Conservation (phyloP, 2,329 filamentous ascomycete genomes). For the Septoria petroselini region DNA sequence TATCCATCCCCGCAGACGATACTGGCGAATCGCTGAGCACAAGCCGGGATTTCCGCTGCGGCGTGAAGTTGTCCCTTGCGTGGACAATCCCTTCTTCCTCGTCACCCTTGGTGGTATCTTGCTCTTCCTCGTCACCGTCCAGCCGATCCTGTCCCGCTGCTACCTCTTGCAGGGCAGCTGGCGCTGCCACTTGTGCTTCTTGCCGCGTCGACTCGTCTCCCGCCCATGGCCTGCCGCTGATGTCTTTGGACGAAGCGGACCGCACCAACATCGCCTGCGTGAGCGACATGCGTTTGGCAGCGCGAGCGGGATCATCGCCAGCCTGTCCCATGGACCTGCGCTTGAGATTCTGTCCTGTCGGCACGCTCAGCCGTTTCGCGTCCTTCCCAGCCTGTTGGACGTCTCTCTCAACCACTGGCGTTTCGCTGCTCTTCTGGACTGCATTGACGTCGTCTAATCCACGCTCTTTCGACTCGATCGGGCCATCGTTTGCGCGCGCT, state of each 20-base stretch:
- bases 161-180: not conserved
- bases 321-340: conserved; percentile 9
- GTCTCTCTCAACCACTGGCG: conserved; percentile 17
- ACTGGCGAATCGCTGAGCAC: conserved; percentile 22
- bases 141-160: not conserved
- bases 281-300: conserved; percentile 10
- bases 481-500: not conserved
- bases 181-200: conserved; percentile 9
- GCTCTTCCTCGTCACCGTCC: conserved; percentile 12
- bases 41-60: conserved; percentile 20
- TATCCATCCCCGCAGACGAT: conserved; percentile 6
- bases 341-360: conserved; percentile 13
- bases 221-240: conserved; percentile 1
- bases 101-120: conserved; percentile 14
- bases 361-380: conserved; percentile 20
- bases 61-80: conserved; percentile 24
- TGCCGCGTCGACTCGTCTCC: conserved; percentile 6
- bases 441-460: not conserved
- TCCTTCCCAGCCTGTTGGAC: conserved; percentile 18
- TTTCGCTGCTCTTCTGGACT: not conserved
- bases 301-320: not conserved
- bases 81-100: conserved; percentile 12
- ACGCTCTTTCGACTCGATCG: not conserved
- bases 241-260: not conserved
- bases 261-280: conserved; percentile 12